These are phyloP conservation scores for Aspergillus affinis DNA, from an alignment of 495 filamentous ascomycete genomes.

Conservation along the genomic window DNA sequence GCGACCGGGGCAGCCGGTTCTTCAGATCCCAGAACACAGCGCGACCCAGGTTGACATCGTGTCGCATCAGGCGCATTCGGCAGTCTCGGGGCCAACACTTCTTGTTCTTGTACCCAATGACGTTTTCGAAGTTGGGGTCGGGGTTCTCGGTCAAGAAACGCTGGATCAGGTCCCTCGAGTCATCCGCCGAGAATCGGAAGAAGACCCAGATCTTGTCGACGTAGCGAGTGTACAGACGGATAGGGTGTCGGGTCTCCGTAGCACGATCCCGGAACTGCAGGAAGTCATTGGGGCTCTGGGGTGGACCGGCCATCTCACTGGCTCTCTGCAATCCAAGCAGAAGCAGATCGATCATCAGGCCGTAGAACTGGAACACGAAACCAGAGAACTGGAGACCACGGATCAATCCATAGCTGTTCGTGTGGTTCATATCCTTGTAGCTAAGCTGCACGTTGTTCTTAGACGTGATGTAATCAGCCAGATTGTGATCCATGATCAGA, in stretches of 20 bases:
- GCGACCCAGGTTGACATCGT: constrained; percentile 97
- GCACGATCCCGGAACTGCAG: constrained; percentile 92
- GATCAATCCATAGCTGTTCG: constrained; percentile 98
- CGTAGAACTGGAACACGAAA: constrained; percentile 99
- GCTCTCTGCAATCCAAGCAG: constrained; percentile 92
- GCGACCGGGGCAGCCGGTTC: constrained; percentile 88
- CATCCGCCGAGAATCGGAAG: constrained; percentile 87
- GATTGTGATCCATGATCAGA: constrained; percentile 98
- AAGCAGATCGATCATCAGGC: constrained; percentile 90
- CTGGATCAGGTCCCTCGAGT: constrained; percentile 94
- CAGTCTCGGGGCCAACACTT: constrained; percentile 99
- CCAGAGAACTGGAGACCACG: constrained; percentile 96
- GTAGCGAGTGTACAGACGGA: constrained; percentile 94
- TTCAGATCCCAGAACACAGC: constrained; percentile 99
- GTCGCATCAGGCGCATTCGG: constrained; percentile 96
- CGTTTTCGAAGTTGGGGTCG: constrained; percentile 99
- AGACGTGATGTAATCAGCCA: constrained; percentile 98
- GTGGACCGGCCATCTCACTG: constrained; percentile 96
- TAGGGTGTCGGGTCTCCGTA: constrained; percentile 89
- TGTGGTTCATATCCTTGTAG: constrained; percentile 99
- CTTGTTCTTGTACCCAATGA: constrained; percentile 98
- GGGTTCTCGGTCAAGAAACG: constrained; percentile 97
- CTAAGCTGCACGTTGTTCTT: constrained; percentile 99
- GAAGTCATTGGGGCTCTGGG: constrained; percentile 95
- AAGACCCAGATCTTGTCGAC: constrained; percentile 99